These are phyloP conservation scores for Fusarium begoniae DNA, from an alignment of 2,329 filamentous ascomycete genomes.

Conservation along the genomic window DNA sequence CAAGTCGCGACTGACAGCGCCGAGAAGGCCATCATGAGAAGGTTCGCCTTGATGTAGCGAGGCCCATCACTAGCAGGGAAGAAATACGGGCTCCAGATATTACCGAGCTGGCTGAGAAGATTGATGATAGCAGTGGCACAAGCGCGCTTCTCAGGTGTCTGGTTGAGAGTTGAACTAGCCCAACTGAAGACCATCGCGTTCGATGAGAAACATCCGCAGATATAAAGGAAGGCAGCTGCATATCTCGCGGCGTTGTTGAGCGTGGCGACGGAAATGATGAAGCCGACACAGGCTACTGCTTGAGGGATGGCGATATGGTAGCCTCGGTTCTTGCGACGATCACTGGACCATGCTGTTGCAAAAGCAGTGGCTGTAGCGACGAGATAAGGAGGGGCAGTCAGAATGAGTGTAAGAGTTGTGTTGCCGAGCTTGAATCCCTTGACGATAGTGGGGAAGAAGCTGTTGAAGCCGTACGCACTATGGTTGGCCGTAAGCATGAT, in stretches of 20 bases:
- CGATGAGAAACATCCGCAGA: slow-evolving; percentile 26
- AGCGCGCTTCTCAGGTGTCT: slow-evolving; percentile 40
- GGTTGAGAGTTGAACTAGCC: slow-evolving; percentile 27
- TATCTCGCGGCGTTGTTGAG: slow-evolving; percentile 32
- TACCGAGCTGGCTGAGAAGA: slow-evolving; percentile 35
- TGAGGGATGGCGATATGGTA: slow-evolving; percentile 31
- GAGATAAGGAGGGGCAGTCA: slow-evolving; percentile 1
- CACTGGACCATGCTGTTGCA: slow-evolving; percentile 32
- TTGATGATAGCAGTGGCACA: slow-evolving; percentile 39
- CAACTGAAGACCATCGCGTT: slow-evolving; percentile 35
- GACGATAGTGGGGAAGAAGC: slow-evolving; percentile 11
- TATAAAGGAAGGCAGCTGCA: slow-evolving; percentile 34
- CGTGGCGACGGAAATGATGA: slow-evolving; percentile 37
- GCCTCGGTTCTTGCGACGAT: slow-evolving; percentile 32
- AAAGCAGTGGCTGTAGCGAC: slow-evolving; percentile 6
- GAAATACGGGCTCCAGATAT: slow-evolving; percentile 43
- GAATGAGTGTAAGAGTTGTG: neutral
- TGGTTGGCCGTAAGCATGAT: slow-evolving; percentile 3
- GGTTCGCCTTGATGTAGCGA: slow-evolving; percentile 35
- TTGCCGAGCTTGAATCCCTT: neutral
- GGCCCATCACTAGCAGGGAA: slow-evolving; percentile 37
- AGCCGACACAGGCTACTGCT: slow-evolving; percentile 28
- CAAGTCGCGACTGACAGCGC: neutral
- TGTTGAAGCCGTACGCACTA: slow-evolving; percentile 9
- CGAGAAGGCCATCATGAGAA: slow-evolving; percentile 36